A percentile compares a stretch with the other conserved stretches of the same genome.
phyloP scores from a whole-genome alignment of 2,329 filamentous ascomycete genomes.

The Claviceps digitariae region DNA sequence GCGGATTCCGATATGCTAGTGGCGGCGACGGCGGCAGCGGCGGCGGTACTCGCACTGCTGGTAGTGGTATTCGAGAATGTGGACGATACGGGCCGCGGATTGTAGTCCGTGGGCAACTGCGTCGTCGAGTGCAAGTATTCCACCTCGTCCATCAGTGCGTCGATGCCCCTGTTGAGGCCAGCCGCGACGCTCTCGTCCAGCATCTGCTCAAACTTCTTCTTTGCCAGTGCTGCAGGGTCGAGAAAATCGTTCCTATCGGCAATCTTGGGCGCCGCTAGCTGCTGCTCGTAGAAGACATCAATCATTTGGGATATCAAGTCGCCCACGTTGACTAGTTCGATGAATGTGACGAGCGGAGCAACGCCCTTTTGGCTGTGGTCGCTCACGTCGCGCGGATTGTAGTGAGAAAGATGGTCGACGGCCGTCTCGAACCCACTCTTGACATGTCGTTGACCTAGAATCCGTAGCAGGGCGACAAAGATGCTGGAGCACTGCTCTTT shows the following conservation, averaged over 20 bases:
- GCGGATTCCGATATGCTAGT: constrained; percentile 10
- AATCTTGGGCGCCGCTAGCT: constrained; percentile 69
- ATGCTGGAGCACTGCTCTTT: constrained; percentile 81
- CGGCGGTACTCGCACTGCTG: background rate
- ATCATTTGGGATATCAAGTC: constrained; percentile 98
- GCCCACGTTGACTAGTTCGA: constrained; percentile 95
- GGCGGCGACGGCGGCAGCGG: constrained; percentile 6
- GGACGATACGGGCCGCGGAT: constrained; percentile 39
- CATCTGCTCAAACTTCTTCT: constrained; percentile 98
- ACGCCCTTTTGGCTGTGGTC: constrained; percentile 61
- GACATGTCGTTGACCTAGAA: constrained; percentile 75
- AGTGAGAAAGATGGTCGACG: constrained; percentile 77
- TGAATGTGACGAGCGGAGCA: constrained; percentile 83
- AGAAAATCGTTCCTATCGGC: constrained; percentile 91
- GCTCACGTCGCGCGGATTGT: constrained; percentile 74
- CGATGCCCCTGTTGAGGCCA: constrained; percentile 92
- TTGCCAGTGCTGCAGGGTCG: constrained; percentile 79
- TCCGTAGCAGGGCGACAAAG: constrained; percentile 71
- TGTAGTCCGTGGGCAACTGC: constrained; percentile 80
- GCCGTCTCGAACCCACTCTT: constrained; percentile 90
- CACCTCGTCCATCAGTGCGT: constrained; percentile 96
- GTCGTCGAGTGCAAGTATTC: constrained; percentile 88
- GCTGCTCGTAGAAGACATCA: constrained; percentile 96
- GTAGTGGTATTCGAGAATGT: constrained; percentile 11
- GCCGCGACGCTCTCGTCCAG: constrained; percentile 93